Evolutionary conservation across 768 basidiomycete species (phyloP), one percentile per base, ranked within the genome.

Genomic region (Dacryopinax primogenitus): DNA sequence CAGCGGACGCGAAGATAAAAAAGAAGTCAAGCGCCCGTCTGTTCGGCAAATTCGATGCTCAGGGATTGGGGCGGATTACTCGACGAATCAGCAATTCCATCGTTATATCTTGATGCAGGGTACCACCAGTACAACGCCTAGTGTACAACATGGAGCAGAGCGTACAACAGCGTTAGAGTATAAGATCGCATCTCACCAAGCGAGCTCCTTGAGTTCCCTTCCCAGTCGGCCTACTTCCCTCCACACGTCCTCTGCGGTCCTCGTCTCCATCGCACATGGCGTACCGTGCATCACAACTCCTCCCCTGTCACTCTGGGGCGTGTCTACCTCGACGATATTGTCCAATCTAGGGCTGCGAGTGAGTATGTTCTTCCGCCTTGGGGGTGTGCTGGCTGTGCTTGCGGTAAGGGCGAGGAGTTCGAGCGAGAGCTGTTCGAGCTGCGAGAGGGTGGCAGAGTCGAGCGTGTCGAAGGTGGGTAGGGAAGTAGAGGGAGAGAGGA

Each of bases 311-410:
- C 45, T 26, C 9, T 9, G 9, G 51, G 51, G 51, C 51, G 51
- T 58, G 18, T 58, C 51, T 7, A 58, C 51, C 51, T 58, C 51
- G 9, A 58, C 51, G 26, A 58, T 58, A 58, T 58, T 58, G 11
- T 30, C 51, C 13, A 58, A 30, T 30, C 51, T 58, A 9, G 51
- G 51, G 30, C 13, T 28, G 23, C 51, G 23, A 23, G 26, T 26
- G 26, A 58, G 51, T 21, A 58, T 30, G 51, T 21, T 58, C 51
- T 58, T 58, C 30, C 32, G 26, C 13, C 30, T 11, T 30, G 51
- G 51, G 6, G 51, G 51, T 23, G 51, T 58, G 30, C 15, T 3
- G 51, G 51, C 23, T 23, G 51, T 28, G 30, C 26, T 28, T 2
- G 51, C 51, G 51, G 51, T 58, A 13, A 58, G 51, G 13, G 11